Percentiles rank a stretch among this genome's conserved stretches.
Evolutionary conservation across 495 filamentous ascomycete species (phyloP).

Genomic region (Neurospora sp.): DNA sequence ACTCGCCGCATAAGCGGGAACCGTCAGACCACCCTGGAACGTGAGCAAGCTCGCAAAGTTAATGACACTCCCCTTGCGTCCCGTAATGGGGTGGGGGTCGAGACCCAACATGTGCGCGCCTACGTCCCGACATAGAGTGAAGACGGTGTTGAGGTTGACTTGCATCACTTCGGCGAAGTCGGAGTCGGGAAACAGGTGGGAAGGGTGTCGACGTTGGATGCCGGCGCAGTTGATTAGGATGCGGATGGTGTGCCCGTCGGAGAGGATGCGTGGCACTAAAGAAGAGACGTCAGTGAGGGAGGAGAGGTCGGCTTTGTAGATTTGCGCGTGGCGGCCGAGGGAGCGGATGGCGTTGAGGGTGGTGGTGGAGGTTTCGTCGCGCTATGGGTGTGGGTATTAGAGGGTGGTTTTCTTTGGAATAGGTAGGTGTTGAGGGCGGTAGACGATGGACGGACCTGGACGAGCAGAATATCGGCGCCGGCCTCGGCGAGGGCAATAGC

Average conservation of each 20-base stretch:
- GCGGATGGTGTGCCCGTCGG: conserved; percentile 49
- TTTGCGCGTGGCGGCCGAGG: conserved; percentile 55
- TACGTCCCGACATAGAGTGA: conserved; percentile 72
- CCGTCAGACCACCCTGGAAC: conserved; percentile 86
- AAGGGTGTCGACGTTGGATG: conserved; percentile 71
- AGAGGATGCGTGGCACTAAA: conserved; percentile 51
- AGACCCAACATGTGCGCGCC: conserved; percentile 73
- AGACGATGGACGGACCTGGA: conserved; percentile 37
- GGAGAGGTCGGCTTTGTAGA: conserved; percentile 69
- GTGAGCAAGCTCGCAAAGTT: conserved; percentile 77
- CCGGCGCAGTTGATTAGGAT: conserved; percentile 83
- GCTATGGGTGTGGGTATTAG: conserved; percentile 26
- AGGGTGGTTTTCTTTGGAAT: neutral
- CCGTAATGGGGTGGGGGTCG: conserved; percentile 37
- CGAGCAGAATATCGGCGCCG: conserved; percentile 70
- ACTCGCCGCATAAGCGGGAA: conserved; percentile 82
- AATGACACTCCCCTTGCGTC: conserved; percentile 66
- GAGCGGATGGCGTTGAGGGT: conserved; percentile 53
- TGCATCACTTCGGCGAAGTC: conserved; percentile 84
- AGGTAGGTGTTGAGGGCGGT: neutral
- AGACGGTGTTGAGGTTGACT: conserved; percentile 76
- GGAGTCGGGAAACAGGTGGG: conserved; percentile 64
- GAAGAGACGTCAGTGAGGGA: conserved; percentile 46
- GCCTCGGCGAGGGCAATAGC: conserved; percentile 73
- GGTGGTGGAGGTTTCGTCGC: conserved; percentile 53